Evolutionary conservation across 2,329 filamentous ascomycete genomes (phyloP).

Genomic region (Erysiphe pulchra): DNA sequence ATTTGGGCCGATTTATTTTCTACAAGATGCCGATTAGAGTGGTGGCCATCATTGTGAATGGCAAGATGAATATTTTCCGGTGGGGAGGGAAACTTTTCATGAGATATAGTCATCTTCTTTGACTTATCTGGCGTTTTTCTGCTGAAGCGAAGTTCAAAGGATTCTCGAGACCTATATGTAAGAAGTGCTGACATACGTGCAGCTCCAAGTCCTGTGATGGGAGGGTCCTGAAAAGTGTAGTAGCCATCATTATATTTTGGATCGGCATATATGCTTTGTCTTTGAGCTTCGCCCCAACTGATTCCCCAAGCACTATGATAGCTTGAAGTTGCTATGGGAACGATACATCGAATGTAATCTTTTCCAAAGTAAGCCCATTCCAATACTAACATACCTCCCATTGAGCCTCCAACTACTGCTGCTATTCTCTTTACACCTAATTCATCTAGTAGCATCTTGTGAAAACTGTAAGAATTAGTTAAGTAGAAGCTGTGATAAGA

Average conservation of each 20-base stretch:
- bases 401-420: slow-evolving; percentile 57
- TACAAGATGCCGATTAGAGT: slow-evolving; percentile 19
- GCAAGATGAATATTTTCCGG: slow-evolving; percentile 41
- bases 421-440: slow-evolving; percentile 57
- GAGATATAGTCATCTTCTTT: slow-evolving; percentile 60
- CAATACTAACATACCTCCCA: slow-evolving; percentile 75
- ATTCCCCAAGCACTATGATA: slow-evolving; percentile 76
- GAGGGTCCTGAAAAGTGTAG: slow-evolving; percentile 69
- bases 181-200: slow-evolving; percentile 91
- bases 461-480: slow-evolving; percentile 27
- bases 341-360: slow-evolving; percentile 55
- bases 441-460: slow-evolving; percentile 57
- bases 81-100: slow-evolving; percentile 29
- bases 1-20: not conserved
- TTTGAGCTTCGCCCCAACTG: slow-evolving; percentile 71
- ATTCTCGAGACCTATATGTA: slow-evolving; percentile 90
- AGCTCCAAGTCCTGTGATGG: slow-evolving; percentile 64
- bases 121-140: slow-evolving; percentile 74
- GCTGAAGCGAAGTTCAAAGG: slow-evolving; percentile 86
- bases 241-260: slow-evolving; percentile 97
- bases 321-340: slow-evolving; percentile 66
- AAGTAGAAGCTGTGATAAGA: slow-evolving; percentile 2
- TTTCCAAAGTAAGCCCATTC: slow-evolving; percentile 83
- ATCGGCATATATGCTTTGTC: slow-evolving; percentile 89
- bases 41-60: slow-evolving; percentile 61